Evolutionary conservation across 1,284 basidiomycete genomes (phyloP).

Genomic region (Pulchroboletus neoregius): DNA sequence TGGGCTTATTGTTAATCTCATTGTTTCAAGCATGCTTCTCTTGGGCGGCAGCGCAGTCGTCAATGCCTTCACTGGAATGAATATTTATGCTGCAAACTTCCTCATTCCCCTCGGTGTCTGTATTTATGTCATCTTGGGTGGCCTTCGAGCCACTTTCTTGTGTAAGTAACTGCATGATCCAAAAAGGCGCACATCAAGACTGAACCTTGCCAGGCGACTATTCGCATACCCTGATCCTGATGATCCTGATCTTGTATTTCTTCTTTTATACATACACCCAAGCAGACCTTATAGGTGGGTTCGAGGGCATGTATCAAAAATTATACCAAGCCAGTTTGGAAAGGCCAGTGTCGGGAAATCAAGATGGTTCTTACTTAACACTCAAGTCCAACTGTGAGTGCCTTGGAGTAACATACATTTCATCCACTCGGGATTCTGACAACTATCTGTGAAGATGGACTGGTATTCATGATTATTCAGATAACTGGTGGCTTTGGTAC

Average conservation of each 20-base stretch:
- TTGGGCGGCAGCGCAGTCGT: conserved; percentile 64
- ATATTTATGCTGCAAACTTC: conserved; percentile 59
- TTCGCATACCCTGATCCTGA: conserved; percentile 35
- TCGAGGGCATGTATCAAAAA: conserved; percentile 32
- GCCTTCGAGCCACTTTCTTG: conserved; percentile 44
- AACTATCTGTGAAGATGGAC: conserved; percentile 5
- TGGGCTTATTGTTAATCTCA: conserved; percentile 54
- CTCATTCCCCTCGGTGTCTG: conserved; percentile 55
- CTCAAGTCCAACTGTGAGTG: conserved; percentile 27
- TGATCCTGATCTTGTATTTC: conserved; percentile 32
- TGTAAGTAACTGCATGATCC: conserved; percentile 32
- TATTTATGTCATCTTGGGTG: conserved; percentile 54
- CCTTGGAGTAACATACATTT: not conserved
- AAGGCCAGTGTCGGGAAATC: conserved; percentile 36
- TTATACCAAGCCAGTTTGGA: conserved; percentile 28
- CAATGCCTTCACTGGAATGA: conserved; percentile 51
- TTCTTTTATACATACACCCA: conserved; percentile 33
- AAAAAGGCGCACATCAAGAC: not conserved
- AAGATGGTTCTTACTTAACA: conserved; percentile 40
- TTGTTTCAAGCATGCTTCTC: conserved; percentile 60
- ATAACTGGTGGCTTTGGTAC: conserved; percentile 20
- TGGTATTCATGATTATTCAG: conserved; percentile 18
- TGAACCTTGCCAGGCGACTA: conserved; percentile 25
- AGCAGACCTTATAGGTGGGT: conserved; percentile 29
- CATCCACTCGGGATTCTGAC: not conserved